Base-by-base conservation (phyloP, 441 rosid genomes). In the Lepidium campestre region DNA sequence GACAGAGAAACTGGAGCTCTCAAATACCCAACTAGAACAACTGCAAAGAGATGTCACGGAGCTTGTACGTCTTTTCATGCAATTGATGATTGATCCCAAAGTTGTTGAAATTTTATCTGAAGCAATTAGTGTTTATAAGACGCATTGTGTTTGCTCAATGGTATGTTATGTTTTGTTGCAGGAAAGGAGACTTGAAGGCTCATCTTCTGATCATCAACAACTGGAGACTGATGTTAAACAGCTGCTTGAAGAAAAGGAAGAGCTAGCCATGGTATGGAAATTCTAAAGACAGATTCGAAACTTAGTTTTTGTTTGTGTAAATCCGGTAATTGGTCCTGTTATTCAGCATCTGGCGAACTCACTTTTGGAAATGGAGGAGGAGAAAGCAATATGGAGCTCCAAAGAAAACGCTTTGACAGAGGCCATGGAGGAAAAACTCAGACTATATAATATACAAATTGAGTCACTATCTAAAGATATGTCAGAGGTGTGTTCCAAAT, bases 281-380 rank as follows among this genome's bases (percentile, higher is more conserved):
- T 42, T 39, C 72, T 57, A 19, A 55, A 40, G 44, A 47, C 48
- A 44, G 40, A 48, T 44, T 67, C 44, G 65, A 62, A 39, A 40
- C 54, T 20, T 57, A 17, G 14, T 54, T 67, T 12, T 47, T 68
- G 55, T 74, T 56, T 62, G 40, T 48, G 61, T 32, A 31, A 67
- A 10, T 56, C 36, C 3, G 25, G 17, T 68, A 63, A 47, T 56
- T 22, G 57, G 2, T 34, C 10, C 15, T 49, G 27, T 48, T 73
- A 55, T 77, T 72, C 80, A 93, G 99, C 99, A 89, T 81, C 85
- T 93, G 52, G 82, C 81, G 13, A 76, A 86, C 76, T 81, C 97
- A 25, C 90, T 93, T 64, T 78, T 89, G 81, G 93, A 89, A 75
- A 87, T 90, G 82, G 99, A 90, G 79, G 97, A 90, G 78, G 96